A percentile compares a stretch with the other conserved stretches of the same genome.
phyloP scores from a whole-genome alignment of 73 alveolate species.

The Paramecium pentaurelia region DNA sequence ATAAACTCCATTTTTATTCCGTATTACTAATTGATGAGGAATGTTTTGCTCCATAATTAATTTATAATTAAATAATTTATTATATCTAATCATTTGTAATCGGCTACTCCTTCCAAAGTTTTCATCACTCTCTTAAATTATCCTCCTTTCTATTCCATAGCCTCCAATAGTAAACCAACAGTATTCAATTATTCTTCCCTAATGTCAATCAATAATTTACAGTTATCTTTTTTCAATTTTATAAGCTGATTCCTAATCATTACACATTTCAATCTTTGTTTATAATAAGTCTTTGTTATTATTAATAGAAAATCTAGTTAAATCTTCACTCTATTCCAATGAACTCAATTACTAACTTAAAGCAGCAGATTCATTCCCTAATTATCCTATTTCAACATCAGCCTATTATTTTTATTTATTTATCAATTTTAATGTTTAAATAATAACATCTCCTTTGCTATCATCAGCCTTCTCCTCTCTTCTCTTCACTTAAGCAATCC shows the following conservation, averaged over 20 bases:
- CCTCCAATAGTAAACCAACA: not conserved
- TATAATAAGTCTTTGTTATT: not conserved
- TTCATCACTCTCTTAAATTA: constrained; percentile 3
- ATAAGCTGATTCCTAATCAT: not conserved
- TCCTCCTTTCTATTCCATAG: constrained; percentile 39
- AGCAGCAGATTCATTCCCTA: constrained; percentile 3
- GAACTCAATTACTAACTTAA: not conserved
- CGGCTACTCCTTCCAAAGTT: not conserved
- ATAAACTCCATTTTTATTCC: not conserved
- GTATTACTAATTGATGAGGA: constrained; percentile 11
- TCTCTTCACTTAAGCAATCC: constrained; percentile 10
- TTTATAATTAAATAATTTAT: not conserved
- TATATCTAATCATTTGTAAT: not conserved
- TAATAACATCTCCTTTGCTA: not conserved
- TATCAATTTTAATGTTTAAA: not conserved
- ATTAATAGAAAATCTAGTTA: not conserved
- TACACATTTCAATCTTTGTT: not conserved
- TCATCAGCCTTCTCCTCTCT: constrained; percentile 40
- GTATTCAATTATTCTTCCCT: constrained; percentile 10
- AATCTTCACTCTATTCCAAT: not conserved
- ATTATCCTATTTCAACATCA: not conserved
- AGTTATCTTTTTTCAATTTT: not conserved
- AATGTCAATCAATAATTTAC: not conserved
- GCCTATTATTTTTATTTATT: not conserved
- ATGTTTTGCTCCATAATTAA: constrained; percentile 16